Evolutionary conservation across 768 basidiomycete genomes (phyloP).

Genomic region (Pholiota microspora): DNA sequence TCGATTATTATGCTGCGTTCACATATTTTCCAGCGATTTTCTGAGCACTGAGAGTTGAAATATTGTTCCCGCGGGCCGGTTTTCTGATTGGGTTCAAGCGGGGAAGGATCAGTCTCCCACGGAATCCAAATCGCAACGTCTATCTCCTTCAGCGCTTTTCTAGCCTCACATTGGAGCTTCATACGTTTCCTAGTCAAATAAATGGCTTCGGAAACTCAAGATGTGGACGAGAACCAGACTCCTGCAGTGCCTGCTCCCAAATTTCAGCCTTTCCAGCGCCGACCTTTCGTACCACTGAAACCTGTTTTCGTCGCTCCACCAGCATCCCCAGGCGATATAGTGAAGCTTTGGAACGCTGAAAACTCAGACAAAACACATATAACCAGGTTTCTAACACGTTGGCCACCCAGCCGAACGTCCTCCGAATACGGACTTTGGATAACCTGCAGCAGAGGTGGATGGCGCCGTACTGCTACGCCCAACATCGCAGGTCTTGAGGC

Average conservation of each 20-base stretch:
- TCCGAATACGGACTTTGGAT: constrained; percentile 33
- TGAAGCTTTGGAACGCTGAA: constrained; percentile 22
- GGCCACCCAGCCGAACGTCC: constrained; percentile 38
- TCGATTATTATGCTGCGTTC: too few species aligned
- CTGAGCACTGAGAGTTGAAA: too few species aligned
- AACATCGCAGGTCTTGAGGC: constrained; percentile 18
- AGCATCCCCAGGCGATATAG: constrained; percentile 12
- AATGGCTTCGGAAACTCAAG: constrained; percentile 8
- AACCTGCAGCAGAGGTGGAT: constrained; percentile 24
- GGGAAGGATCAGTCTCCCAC: too few species aligned
- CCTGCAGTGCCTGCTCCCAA: not conserved
- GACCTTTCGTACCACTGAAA: constrained; percentile 1
- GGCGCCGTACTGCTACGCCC: not conserved
- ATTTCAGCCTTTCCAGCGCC: too few species aligned
- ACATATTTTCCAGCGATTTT: too few species aligned
- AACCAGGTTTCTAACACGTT: constrained; percentile 29
- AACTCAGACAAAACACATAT: constrained; percentile 23
- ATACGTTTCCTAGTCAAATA: too few species aligned
- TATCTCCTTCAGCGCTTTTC: too few species aligned
- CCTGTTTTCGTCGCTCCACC: constrained; percentile 19
- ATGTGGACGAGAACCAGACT: constrained; percentile 15
- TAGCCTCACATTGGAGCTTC: too few species aligned
- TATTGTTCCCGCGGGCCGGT: too few species aligned
- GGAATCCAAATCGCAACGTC: too few species aligned
- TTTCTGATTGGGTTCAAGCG: too few species aligned